Base-by-base conservation (phyloP, 345 rosid genomes). In the Lumnitzera racemosa region DNA sequence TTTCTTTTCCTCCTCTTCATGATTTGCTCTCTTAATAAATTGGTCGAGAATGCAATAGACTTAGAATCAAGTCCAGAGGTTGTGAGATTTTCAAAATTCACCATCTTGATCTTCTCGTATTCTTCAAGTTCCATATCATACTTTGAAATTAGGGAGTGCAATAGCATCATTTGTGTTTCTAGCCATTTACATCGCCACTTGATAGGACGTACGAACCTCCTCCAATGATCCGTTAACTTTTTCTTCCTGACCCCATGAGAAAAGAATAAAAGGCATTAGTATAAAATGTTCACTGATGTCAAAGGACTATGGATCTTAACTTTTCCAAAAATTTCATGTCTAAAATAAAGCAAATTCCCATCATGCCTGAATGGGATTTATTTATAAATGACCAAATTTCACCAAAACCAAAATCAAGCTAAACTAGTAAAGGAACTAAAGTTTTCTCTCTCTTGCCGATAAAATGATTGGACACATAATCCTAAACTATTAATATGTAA, bases 141-240 rank as follows among this genome's bases (percentile, higher is more conserved):
- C 66, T 55, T 78, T 20, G 13, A 63, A 52, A 83, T 80, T 72
- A 67, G 90, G 27, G 75, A 70, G 67, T 80, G 70, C 48, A 83
- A 15, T 53, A 86, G 81, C 70, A 60, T 87, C 51, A 83, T 70
- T 61, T 72, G 87, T 64, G 89, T 75, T 61, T 91, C 96, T 48
- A 80, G 55, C 96, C 95, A 80, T 81, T 85, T 85, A 69, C 89
- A 87, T 2, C 86, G 79, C 98, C 96, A 91, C 80, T 52, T 72
- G 47, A 89, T 67, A 59, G 98, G 96, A 59, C 63, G 86, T 70
- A 87, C 70, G 66, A 78, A 87, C 72, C 66, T 82, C 74, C 73
- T 76, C 96, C 96, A 91, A 15, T 85, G 96, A 78, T 87, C 87
- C 8, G 88, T 81, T 80, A 87, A 48, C 85, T 76, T 88, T 71